Evolutionary conservation across 2,329 filamentous ascomycete species (phyloP), one percentile per base, ranked within the genome.

Genomic region (Cladobotryum protrusum): DNA sequence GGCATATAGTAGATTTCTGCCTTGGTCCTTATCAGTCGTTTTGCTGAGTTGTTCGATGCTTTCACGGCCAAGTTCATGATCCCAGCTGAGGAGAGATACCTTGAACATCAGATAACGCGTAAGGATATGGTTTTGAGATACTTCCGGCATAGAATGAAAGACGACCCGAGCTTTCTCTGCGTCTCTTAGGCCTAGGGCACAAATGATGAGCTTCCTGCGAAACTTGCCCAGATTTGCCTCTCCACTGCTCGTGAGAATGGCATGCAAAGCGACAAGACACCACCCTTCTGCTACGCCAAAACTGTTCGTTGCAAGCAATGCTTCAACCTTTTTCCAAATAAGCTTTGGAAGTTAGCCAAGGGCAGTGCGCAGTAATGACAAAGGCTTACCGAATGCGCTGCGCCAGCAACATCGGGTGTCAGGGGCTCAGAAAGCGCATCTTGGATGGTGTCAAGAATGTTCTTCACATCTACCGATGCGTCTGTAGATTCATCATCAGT

Each of bases 271-370:
- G 15, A 89, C 63, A 7, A 67, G 73, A 58, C 88, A 95, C 89
- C 89, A 96, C 45, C 72, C 67, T 54, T 85, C 78, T 1, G 85
- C 78, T 13, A 72, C 56, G 2, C 74, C 69, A 48, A 77, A 78
- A 14, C 81, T 68, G 2, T 74, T 70, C 32, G 78, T 73, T 1
- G 67, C 68, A 54, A 79, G 81, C 13, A 73, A 72, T 1, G 72
- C 67, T 47, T 90, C 86, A n/a, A 87, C 73, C 20, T 76, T 79
- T 66, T 89, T 93, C 89, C 90, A 96, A 3, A 96, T 69, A 3
- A 96, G 66, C 86, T 92, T 52, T 11, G 18, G 40, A 24, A 54
- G 60, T 60, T 29, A 60, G 54, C 35, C 6, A 40, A 19, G 18
- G 41, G 3, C n/a, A 29, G 14, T 18, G 2, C 11, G 41, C 24